A percentile compares a stretch with the other conserved stretches of the same genome.
These are phyloP conservation scores for Aspergillus amoenus DNA, from an alignment of 2,329 filamentous ascomycete genomes.

Conservation along the genomic window DNA sequence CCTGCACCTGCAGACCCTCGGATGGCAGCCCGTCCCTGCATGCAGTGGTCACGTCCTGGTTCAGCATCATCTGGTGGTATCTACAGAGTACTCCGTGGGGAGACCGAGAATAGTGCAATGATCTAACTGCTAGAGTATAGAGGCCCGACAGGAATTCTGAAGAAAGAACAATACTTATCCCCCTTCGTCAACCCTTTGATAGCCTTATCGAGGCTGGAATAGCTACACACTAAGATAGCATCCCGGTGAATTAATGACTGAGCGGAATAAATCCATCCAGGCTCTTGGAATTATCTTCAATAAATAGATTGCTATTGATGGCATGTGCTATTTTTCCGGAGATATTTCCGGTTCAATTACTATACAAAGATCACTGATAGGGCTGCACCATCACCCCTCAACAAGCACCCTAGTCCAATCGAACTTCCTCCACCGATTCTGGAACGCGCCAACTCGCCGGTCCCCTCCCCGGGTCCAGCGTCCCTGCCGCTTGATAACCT, in stretches of 20 bases:
- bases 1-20: no score
- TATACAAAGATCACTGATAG: not conserved
- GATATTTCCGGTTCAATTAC: no score
- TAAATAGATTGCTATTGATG: no score
- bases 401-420: conserved; percentile 75
- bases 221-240: no score
- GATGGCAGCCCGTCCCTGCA: not conserved
- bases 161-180: not conserved
- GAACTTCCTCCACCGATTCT: conserved; percentile 84
- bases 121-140: not conserved
- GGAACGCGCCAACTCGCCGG: conserved; percentile 71
- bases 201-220: no score
- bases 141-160: not conserved
- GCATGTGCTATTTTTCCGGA: no score
- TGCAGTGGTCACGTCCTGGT: not conserved
- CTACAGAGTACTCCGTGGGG: not conserved
- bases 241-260: no score
- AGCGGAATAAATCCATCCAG: no score
- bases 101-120: not conserved
- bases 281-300: no score
- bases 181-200: no score
- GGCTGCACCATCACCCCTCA: conserved; percentile 39
- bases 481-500: conserved; percentile 87
- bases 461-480: conserved; percentile 72
- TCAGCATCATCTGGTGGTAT: not conserved